Evolutionary conservation across 441 rosid species (phyloP).

Genomic region (Pelargonium australe): DNA sequence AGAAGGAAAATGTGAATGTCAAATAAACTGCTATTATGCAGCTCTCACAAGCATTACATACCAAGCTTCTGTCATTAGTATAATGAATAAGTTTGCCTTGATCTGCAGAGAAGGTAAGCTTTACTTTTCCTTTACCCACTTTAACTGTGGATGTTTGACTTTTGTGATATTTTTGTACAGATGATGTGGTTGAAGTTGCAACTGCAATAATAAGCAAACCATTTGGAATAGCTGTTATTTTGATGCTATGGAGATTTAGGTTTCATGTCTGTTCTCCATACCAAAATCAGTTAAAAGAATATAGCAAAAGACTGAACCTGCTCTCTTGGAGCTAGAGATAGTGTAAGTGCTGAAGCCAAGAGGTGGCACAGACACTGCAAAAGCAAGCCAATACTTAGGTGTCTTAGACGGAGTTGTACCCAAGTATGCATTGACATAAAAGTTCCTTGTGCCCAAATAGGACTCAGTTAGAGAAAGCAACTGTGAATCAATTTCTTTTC

Average conservation of each 20-base stretch:
- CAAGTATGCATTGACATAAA: conserved; percentile 71
- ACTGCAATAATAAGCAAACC: conserved; percentile 25
- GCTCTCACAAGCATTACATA: conserved; percentile 18
- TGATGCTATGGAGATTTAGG: conserved; percentile 9
- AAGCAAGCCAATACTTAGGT: conserved; percentile 87
- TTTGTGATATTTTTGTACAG: conserved; percentile 27
- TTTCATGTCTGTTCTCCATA: conserved; percentile 8
- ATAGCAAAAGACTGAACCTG: conserved; percentile 43
- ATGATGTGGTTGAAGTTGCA: conserved; percentile 26
- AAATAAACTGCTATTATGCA: conserved; percentile 2
- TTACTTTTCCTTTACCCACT: conserved; percentile 51
- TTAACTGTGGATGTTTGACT: conserved; percentile 22
- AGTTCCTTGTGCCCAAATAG: conserved; percentile 46
- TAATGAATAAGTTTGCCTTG: conserved; percentile 41
- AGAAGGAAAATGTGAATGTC: conserved; percentile 5
- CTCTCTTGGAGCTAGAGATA: conserved; percentile 49
- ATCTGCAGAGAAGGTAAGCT: conserved; percentile 42
- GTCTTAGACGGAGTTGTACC: conserved; percentile 48
- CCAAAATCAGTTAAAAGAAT: conserved; percentile 8
- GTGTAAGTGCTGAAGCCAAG: conserved; percentile 87
- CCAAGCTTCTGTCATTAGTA: conserved; percentile 37
- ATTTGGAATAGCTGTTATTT: background rate
- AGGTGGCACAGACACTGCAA: conserved; percentile 76
- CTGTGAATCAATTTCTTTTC: conserved; percentile 80
- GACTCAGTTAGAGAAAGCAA: conserved; percentile 68